phyloP scores from a whole-genome alignment of 257 asterid species.

The Nicotiana tomentosiformis region DNA sequence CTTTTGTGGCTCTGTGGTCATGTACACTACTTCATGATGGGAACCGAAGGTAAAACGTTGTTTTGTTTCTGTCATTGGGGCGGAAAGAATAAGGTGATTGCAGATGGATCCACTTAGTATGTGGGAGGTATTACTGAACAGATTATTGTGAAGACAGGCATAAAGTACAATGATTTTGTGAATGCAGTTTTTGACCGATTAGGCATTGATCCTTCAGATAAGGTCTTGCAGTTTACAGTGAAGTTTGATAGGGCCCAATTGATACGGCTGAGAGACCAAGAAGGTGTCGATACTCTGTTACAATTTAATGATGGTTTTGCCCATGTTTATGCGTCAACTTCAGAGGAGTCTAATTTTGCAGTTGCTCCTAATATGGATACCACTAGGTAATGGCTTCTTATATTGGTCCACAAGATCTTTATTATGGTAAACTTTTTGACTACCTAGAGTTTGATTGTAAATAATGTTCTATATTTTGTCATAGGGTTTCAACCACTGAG shows the following conservation, averaged over 20 bases:
- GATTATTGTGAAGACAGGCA: too few relatives aligned
- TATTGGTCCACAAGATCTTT: background rate
- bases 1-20: too few relatives aligned
- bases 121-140: too few relatives aligned
- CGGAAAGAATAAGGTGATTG: too few relatives aligned
- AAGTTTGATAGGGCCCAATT: background rate
- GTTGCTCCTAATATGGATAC: slow-evolving; percentile 3
- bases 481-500: slow-evolving; percentile 6
- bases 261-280: background rate
- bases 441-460: background rate
- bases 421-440: background rate
- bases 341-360: background rate
- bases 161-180: too few relatives aligned
- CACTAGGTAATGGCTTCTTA: background rate
- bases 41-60: too few relatives aligned
- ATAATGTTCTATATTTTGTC: background rate
- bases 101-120: too few relatives aligned
- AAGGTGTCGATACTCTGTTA: background rate
- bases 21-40: too few relatives aligned
- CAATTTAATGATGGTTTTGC: background rate
- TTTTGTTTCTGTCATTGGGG: too few relatives aligned
- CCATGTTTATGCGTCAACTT: slow-evolving; percentile 2
- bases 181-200: too few relatives aligned
- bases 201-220: background rate
- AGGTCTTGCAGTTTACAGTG: too few relatives aligned